Conservation (phyloP, 192 early-diverging fungal genomes). For the Rhizophagus sp. region DNA sequence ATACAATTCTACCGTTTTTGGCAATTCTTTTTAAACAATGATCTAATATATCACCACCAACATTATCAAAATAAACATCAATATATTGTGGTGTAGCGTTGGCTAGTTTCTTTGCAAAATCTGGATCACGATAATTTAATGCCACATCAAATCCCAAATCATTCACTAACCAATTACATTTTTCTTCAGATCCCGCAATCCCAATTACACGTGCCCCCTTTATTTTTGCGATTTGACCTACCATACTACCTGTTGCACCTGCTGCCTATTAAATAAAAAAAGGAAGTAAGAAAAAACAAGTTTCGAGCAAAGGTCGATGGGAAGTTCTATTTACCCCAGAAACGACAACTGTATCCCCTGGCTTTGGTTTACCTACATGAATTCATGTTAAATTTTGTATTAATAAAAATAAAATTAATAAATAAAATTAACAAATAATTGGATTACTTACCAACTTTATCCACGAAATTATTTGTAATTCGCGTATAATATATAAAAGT, state of each 20-base stretch:
- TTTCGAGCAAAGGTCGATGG: neutral
- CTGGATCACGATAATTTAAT: constrained; percentile 53
- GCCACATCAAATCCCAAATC: constrained; percentile 53
- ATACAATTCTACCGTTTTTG: constrained; percentile 46
- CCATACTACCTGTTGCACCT: constrained; percentile 50
- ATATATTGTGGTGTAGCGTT: constrained; percentile 46
- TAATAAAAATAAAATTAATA: neutral
- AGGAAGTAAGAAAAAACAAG: neutral
- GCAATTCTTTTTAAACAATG: constrained; percentile 43
- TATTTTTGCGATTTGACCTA: constrained; percentile 47
- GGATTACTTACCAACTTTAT: neutral
- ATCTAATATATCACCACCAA: constrained; percentile 56
- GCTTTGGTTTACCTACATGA: constrained; percentile 32
- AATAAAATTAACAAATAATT: neutral
- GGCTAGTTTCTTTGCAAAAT: constrained; percentile 41
- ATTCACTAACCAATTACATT: constrained; percentile 50
- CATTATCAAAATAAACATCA: constrained; percentile 60
- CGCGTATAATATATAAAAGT: too few species aligned
- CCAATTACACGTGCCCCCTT: constrained; percentile 52
- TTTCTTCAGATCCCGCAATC: constrained; percentile 55
- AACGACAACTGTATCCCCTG: constrained; percentile 45
- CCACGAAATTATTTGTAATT: neutral
- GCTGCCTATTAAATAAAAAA: constrained; percentile 39
- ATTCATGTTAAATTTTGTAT: neutral
- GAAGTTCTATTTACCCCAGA: constrained; percentile 38